Conservation (phyloP, 495 filamentous ascomycete genomes). For the Bombardia bombarda region DNA sequence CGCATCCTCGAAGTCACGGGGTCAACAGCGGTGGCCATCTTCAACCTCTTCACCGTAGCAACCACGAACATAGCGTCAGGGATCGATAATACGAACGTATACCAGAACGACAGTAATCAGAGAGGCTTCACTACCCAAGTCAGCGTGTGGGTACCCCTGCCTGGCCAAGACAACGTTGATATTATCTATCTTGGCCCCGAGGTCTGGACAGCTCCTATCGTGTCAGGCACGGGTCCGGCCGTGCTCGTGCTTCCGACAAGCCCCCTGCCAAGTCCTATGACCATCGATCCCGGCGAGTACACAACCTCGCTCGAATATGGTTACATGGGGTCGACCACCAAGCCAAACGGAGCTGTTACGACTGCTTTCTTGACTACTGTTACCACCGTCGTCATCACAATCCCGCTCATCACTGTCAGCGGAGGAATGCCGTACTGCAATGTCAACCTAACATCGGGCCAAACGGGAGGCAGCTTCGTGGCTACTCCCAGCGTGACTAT, state of each 20-base stretch:
- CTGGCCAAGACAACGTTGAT: conserved; percentile 8
- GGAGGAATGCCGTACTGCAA: conserved; percentile 7
- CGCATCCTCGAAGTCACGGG: conserved; percentile 19
- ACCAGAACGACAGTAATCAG: conserved; percentile 3
- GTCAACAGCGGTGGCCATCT: conserved; percentile 12
- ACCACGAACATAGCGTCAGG: conserved; percentile 9
- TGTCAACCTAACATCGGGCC: conserved; percentile 1
- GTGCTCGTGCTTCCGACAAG: conserved; percentile 14
- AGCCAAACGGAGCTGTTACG: background rate
- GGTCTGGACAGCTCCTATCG: conserved; percentile 6
- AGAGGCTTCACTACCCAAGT: conserved; percentile 15
- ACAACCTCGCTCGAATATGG: conserved; percentile 17
- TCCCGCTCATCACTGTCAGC: conserved; percentile 3
- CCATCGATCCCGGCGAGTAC: conserved; percentile 5
- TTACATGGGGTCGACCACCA: background rate
- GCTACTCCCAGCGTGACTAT: conserved; percentile 14
- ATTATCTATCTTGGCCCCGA: conserved; percentile 12
- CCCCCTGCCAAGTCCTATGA: background rate
- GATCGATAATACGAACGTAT: conserved; percentile 4
- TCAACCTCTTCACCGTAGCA: conserved; percentile 19
- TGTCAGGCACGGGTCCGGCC: conserved; percentile 6
- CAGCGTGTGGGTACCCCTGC: conserved; percentile 15
- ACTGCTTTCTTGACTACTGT: conserved; percentile 7
- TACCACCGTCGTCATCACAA: conserved; percentile 9
- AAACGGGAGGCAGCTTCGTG: conserved; percentile 1